A percentile compares a stretch with the other conserved stretches of the same genome.
Evolutionary conservation across 306 rosid genomes (phyloP).

Genomic region (Lathyrus sativus): DNA sequence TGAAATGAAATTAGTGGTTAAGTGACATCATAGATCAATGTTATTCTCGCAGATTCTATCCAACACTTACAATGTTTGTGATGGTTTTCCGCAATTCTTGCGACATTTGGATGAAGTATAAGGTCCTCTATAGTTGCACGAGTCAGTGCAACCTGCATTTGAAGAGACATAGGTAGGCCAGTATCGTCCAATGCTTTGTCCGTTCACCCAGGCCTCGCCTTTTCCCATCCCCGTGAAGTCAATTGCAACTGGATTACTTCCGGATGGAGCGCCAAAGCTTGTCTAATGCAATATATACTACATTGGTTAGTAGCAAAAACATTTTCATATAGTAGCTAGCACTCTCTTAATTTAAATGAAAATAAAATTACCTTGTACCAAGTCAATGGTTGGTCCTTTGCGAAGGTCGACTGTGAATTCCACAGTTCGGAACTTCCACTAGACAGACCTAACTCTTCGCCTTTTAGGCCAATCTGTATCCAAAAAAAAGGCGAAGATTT

Average conservation of each 20-base stretch:
- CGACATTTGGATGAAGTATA: slow-evolving; percentile 64
- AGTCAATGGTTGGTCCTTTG: slow-evolving; percentile 77
- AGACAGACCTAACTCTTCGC: slow-evolving; percentile 68
- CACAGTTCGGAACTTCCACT: slow-evolving; percentile 70
- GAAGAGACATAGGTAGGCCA: slow-evolving; percentile 75
- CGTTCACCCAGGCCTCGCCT: slow-evolving; percentile 99
- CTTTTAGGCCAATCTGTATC: slow-evolving; percentile 84
- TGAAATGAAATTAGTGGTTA: background rate
- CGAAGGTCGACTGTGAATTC: slow-evolving; percentile 63
- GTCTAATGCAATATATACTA: slow-evolving; percentile 56
- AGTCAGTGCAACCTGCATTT: slow-evolving; percentile 54
- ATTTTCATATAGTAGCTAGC: slow-evolving; percentile 1
- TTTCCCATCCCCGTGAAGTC: slow-evolving; percentile 95
- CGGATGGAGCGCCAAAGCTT: slow-evolving; percentile 66
- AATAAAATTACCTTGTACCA: slow-evolving; percentile 86
- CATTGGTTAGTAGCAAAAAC: slow-evolving; percentile 37
- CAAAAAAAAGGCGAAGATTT: background rate
- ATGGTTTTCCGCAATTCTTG: slow-evolving; percentile 86
- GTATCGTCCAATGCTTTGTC: slow-evolving; percentile 93
- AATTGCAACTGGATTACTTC: slow-evolving; percentile 79
- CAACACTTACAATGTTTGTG: slow-evolving; percentile 69
- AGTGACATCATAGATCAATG: slow-evolving; percentile 34
- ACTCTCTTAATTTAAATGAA: background rate
- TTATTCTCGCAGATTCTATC: slow-evolving; percentile 28
- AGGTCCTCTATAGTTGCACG: slow-evolving; percentile 74